Evolutionary conservation across 1,284 basidiomycete species (phyloP).

Genomic region (Ceratobasidium sp.): DNA sequence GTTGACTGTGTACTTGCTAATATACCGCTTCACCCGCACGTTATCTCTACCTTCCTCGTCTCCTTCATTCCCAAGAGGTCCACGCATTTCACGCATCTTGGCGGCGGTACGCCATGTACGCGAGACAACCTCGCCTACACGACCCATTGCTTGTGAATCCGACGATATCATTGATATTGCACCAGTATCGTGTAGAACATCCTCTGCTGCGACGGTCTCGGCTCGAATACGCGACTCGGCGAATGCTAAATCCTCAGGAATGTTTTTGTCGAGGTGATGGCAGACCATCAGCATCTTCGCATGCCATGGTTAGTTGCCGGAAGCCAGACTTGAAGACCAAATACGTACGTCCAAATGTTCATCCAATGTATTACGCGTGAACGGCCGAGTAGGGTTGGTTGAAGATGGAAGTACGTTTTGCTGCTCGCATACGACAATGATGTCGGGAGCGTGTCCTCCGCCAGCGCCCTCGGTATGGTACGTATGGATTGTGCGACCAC

Average conservation of each 20-base stretch:
- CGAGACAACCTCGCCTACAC: conserved; percentile 92
- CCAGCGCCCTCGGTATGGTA: conserved; percentile 96
- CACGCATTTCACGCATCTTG: conserved; percentile 87
- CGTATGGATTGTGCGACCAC: conserved; percentile 94
- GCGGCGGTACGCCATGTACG: conserved; percentile 97
- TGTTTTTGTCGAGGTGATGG: conserved; percentile 88
- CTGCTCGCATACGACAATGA: conserved; percentile 92
- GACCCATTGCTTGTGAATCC: conserved; percentile 97
- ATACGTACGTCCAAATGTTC: conserved; percentile 88
- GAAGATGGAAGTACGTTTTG: conserved; percentile 95
- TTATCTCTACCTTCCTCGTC: conserved; percentile 81
- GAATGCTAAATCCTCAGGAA: conserved; percentile 93
- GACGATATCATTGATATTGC: conserved; percentile 97
- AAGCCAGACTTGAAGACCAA: neutral
- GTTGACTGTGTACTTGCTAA: conserved; percentile 97
- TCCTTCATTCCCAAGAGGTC: conserved; percentile 69
- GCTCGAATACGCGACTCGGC: conserved; percentile 97
- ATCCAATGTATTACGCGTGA: conserved; percentile 90
- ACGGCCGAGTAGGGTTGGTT: conserved; percentile 97
- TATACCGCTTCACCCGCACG: conserved; percentile 94
- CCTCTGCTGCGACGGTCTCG: conserved; percentile 97
- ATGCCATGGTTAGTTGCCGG: neutral
- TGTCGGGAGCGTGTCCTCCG: conserved; percentile 97
- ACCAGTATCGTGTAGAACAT: conserved; percentile 92
- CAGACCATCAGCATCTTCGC: conserved; percentile 59